Base-by-base conservation (phyloP, 2,329 filamentous ascomycete species). In the Fonsecaea multimorphosa region DNA sequence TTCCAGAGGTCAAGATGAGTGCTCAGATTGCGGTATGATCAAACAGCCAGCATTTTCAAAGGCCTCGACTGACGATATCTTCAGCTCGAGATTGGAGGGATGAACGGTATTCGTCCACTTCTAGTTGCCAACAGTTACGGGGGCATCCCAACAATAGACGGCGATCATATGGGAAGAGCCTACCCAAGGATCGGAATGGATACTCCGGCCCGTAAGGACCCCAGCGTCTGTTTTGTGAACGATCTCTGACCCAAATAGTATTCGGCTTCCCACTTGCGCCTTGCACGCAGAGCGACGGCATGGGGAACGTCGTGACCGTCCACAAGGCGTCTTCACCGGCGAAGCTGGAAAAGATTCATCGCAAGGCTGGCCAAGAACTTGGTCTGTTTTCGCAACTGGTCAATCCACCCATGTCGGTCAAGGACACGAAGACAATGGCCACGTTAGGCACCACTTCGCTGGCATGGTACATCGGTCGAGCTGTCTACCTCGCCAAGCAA, bases 91-190 rank as follows among this genome's bases (percentile, higher is more conserved):
- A 75, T 76, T 61, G 88, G 88, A n/a, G 88, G 88, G 3, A 83
- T 83, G 6, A 90, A 90, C 68, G 87, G 87, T 0, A 78, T 89
- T 7, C 83, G 87, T 68, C 82, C 84, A 78, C 88, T 76, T 80
- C 86, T 7, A 74, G 87, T 5, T 84, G 85, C 6, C 58, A 63
- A 69, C 16, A 66, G 65, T 27, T 68, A 32, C 67, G 66, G 38
- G 61, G 71, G 55, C 72, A 70, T 74, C 19, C 78, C 80, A 9
- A 76, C 78, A 2, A 74, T 82, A 19, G 80, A 83, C 63, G 80
- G 74, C 1, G 81, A 82, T 65, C 80, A 74, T 71, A 82, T 83
- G 80, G 75, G 73, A 67, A 67, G 36, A 66, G 65, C 32, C 24
- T 66, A 64, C 46, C 56, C 64, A 4, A 22, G 58, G 29, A 56